Base-by-base conservation (phyloP, 2,329 filamentous ascomycete genomes). In the Aspergillus novoparasiticus region DNA sequence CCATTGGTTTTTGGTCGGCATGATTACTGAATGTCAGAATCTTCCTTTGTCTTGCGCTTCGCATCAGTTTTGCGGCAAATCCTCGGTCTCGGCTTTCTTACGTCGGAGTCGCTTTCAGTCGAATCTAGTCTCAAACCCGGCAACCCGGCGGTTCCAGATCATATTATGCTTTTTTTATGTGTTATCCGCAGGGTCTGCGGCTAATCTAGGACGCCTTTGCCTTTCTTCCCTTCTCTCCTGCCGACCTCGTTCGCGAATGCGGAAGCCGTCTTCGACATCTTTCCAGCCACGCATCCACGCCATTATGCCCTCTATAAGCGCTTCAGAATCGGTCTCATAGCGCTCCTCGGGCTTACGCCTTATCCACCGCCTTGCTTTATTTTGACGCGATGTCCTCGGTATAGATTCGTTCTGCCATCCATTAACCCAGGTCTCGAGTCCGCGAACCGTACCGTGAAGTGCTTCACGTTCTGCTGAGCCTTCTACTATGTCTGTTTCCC, bases 211-310 rank as follows among this genome's bases (percentile, higher is more conserved):
- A 19, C 16, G 48, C 48, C 28, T 45, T 50, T 59, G 68, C 58
- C 69, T 72, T 53, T 59, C 66, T 34, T 75, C 69, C 59, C 73
- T 71, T 61, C 70, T 86, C 65, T 89, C 81, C 71, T 86, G 84
- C 64, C 91, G 85, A 62, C 86, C 85, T 48, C 88, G 81, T 86
- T 87, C 68, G 83, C 88, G 64, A 32, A 68, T 64, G 36, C 64
- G 61, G 57, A 79, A 75, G 32, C 73, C 78, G 63, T 80, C 78
- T 64, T 80, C 77, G 16, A 78, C 72, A 65, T 81, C 79, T 48
- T 73, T 75, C 75, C 79, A 81, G 11, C 78, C 79, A 26, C 78
- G 72, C 72, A 80, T 76, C 79, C 79, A 81, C 21, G 77, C 77
- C 26, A 67, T 73, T 16, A 81, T 72, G 5, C 79, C 79, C 21